Percentiles rank a stretch among this genome's conserved stretches.
phyloP scores from a whole-genome alignment of 306 rosid species.

The Betula pendula region DNA sequence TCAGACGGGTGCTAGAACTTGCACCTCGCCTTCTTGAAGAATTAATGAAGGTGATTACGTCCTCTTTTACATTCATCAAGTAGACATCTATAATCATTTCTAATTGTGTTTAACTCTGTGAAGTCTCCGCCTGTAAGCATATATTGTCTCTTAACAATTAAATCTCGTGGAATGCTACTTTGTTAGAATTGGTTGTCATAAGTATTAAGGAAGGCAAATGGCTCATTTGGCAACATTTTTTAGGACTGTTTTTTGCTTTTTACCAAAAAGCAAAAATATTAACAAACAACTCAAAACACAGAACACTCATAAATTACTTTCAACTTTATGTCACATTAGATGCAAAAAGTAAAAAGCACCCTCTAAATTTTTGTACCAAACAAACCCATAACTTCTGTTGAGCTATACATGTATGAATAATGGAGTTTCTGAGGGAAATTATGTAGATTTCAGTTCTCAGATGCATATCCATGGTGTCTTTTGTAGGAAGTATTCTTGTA shows the following conservation, averaged over 20 bases:
- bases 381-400: background rate
- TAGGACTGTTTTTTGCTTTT: too few species aligned
- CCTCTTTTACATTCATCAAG: constrained; percentile 26
- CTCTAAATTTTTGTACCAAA: too few species aligned
- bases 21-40: constrained; percentile 99
- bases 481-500: background rate
- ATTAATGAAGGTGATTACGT: constrained; percentile 78
- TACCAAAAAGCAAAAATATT: too few species aligned
- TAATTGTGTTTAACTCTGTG: constrained; percentile 15
- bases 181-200: background rate
- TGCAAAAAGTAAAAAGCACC: too few species aligned
- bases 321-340: too few species aligned
- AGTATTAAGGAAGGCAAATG: background rate
- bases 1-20: constrained; percentile 79
- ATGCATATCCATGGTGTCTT: background rate
- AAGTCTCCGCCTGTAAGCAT: constrained; percentile 14
- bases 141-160: background rate
- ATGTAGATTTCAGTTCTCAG: background rate
- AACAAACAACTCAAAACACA: too few species aligned
- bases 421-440: background rate
- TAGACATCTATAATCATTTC: constrained; percentile 12
- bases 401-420: background rate
- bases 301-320: background rate
- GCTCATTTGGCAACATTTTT: background rate
- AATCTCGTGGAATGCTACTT: background rate